A percentile compares a stretch with the other conserved stretches of the same genome.
These are phyloP conservation scores for Colletotrichum cordylinicola DNA, from an alignment of 2,329 filamentous ascomycete genomes.

Conservation along the genomic window DNA sequence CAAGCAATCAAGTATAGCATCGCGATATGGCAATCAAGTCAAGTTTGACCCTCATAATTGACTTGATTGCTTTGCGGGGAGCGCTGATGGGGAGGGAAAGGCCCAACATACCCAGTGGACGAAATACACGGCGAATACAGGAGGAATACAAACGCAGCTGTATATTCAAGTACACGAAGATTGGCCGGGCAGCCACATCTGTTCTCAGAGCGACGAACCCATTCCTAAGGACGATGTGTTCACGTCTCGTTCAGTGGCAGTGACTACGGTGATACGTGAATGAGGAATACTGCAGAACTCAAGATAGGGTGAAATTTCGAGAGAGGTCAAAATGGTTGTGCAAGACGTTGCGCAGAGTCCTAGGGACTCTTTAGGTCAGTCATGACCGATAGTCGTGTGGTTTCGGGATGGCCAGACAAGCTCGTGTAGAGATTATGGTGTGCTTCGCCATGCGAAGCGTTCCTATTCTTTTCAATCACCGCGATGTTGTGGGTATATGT, in stretches of 20 bases:
- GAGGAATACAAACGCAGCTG: neutral
- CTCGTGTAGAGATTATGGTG: too few species aligned
- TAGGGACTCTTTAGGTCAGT: neutral
- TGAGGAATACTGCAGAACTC: neutral
- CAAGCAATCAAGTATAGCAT: too few species aligned
- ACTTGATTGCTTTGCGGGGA: too few species aligned
- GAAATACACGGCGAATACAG: neutral
- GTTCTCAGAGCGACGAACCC: neutral
- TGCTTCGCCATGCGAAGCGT: too few species aligned
- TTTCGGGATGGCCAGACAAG: neutral
- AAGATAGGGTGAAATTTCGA: neutral
- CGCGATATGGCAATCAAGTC: too few species aligned
- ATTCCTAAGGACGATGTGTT: neutral
- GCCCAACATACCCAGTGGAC: neutral
- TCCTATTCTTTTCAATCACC: neutral
- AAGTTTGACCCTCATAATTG: too few species aligned
- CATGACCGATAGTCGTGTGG: accelerated
- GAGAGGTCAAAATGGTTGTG: neutral
- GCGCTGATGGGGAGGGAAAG: neutral
- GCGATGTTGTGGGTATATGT: neutral
- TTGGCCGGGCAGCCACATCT: neutral
- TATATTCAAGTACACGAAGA: accelerated
- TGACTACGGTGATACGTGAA: neutral
- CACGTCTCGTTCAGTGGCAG: neutral
- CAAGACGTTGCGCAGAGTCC: neutral